A percentile compares a stretch with the other conserved stretches of the same genome.
These are phyloP conservation scores for Annulohypoxylon maeteangense DNA, from an alignment of 495 filamentous ascomycete species.

Conservation along the genomic window DNA sequence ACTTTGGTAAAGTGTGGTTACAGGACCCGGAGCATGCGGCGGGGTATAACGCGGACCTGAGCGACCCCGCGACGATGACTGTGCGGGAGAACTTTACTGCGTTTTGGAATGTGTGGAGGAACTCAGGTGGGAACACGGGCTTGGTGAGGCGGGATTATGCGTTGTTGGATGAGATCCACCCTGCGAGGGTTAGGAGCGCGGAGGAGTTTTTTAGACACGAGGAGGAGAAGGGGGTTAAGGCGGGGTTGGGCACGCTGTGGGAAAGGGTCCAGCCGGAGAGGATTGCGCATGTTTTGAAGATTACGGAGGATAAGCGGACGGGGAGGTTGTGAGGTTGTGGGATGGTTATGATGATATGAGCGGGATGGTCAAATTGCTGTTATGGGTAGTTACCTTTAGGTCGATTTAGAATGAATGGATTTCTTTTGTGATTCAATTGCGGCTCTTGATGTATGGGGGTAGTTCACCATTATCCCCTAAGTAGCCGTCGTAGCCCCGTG, in stretches of 20 bases:
- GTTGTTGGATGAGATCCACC: slow-evolving; percentile 64
- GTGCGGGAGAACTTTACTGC: slow-evolving; percentile 64
- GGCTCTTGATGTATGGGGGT: neutral
- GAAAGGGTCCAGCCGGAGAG: slow-evolving; percentile 49
- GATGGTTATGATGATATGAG: neutral
- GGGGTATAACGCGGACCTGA: slow-evolving; percentile 54
- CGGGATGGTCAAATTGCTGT: neutral
- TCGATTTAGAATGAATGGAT: neutral
- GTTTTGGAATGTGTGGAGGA: slow-evolving; percentile 61
- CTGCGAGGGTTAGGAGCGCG: slow-evolving; percentile 58
- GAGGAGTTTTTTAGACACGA: slow-evolving; percentile 62
- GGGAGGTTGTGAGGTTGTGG: slow-evolving; percentile 44
- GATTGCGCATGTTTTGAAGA: slow-evolving; percentile 47
- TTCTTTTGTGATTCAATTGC: neutral
- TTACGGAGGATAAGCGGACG: slow-evolving; percentile 48
- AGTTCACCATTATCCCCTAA: neutral
- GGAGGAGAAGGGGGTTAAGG: slow-evolving; percentile 50
- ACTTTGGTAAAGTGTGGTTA: slow-evolving; percentile 48
- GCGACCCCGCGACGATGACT: slow-evolving; percentile 58
- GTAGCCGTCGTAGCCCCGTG: neutral
- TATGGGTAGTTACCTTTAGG: neutral
- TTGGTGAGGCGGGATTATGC: slow-evolving; percentile 60
- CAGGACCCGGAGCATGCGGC: slow-evolving; percentile 36
- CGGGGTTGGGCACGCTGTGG: slow-evolving; percentile 48
- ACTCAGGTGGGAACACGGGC: slow-evolving; percentile 53